Conservation (phyloP, 805 yeast genomes). For the Saccharomycopsis sp. region DNA sequence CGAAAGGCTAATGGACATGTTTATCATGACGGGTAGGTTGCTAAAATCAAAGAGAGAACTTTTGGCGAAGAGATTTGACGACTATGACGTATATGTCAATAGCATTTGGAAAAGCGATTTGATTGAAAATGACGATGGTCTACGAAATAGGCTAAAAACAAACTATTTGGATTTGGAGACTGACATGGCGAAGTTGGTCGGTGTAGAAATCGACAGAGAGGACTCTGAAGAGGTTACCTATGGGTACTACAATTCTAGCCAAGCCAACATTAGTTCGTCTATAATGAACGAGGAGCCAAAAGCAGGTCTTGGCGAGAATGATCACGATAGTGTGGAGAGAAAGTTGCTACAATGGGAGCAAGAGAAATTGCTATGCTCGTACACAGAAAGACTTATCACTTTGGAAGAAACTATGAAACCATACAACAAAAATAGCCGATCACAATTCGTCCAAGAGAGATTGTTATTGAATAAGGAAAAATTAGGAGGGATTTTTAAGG, state of each 20-base stretch:
- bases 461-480: constrained; percentile 12
- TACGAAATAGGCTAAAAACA: constrained; percentile 32
- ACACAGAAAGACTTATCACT: not conserved
- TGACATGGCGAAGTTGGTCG: constrained; percentile 32
- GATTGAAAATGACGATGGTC: constrained; percentile 22
- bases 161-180: constrained; percentile 46
- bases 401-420: not conserved
- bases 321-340: constrained; percentile 4
- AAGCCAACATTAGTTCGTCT: not conserved
- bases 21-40: constrained; percentile 25
- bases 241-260: constrained; percentile 23
- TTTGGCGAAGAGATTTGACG: constrained; percentile 23
- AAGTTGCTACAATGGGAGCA: constrained; percentile 1
- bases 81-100: constrained; percentile 11
- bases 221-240: constrained; percentile 46
- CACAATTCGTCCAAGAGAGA: constrained; percentile 1
- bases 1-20: constrained; percentile 24
- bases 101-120: not conserved
- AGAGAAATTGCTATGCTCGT: not conserved
- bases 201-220: constrained; percentile 40
- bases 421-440: not conserved
- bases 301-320: constrained; percentile 9
- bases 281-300: constrained; percentile 7
- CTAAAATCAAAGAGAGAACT: constrained; percentile 32
- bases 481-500: constrained; percentile 9